Evolutionary conservation across 2,329 filamentous ascomycete genomes (phyloP), one percentile per base, ranked within the genome.

Genomic region (Lasiodiplodia sp.): DNA sequence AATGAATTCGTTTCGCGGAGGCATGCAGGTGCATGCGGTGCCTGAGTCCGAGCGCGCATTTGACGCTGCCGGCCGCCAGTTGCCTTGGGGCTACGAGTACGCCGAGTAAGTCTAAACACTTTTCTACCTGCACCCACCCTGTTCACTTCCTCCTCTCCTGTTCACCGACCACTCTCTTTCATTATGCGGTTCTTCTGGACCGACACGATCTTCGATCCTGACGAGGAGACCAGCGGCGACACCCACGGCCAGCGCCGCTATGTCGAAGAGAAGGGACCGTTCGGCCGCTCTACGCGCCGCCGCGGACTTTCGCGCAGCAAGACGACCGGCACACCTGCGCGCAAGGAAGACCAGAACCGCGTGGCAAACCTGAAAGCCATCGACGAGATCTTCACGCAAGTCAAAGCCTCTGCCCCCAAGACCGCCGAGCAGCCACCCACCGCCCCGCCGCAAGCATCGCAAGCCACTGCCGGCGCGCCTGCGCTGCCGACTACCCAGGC

Each of bases 21-120:
- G 80, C 68, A 90, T 90, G 86, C 88, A 91, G 78, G 87, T 90
- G 64, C 88, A 91, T 77, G 87, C 86, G 38, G 88, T 91, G 12
- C 87, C 88, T 40, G 86, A 86, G 66, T 84, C 87, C 72, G 88
- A 90, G 78, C 86, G 87, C 74, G 87, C 86, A 38, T 82, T 83
- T 73, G 87, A 89, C 74, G 83, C 85, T 66, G 84, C 85, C 60
- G 88, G 88, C 62, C 85, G 86, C 72, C 81, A 83, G 66, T 75
- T 91, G 62, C 88, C 88, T n/a, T 90, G 87, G 87, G 87, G 82
- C 18, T 88, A 87, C 76, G 85, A 89, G 71, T 88, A 85, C 74
- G 86, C 86, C 77, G 86, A 88, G 86, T 88, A 78, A 81, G 86
- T 82, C 18, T 49, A 52, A 34, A 34, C 56, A 18, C 38, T 51